phyloP scores from a whole-genome alignment of 495 filamentous ascomycete genomes.

The Articulospora tetracladia region DNA sequence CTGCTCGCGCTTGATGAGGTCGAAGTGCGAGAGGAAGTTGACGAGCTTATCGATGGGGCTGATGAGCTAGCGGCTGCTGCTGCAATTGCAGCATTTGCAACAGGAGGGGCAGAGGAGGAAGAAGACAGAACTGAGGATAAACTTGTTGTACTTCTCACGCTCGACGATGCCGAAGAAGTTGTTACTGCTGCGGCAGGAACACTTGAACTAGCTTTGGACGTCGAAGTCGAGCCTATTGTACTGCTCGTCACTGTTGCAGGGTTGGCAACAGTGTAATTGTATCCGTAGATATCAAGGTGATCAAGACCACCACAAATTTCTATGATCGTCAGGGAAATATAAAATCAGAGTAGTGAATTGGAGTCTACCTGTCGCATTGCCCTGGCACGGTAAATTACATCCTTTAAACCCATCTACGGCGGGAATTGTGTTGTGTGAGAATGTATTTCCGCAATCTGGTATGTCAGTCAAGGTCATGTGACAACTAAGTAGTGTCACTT shows the following conservation, averaged over 20 bases:
- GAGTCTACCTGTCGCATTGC: constrained; percentile 20
- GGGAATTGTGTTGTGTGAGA: neutral
- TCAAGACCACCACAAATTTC: constrained; percentile 43
- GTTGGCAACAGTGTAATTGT: neutral
- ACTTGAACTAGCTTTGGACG: neutral
- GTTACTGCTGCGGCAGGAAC: neutral
- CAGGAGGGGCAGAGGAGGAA: neutral
- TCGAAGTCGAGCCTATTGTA: neutral
- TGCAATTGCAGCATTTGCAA: neutral
- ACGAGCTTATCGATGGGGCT: neutral
- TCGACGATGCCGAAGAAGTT: neutral
- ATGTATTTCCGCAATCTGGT: neutral
- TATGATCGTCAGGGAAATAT: neutral
- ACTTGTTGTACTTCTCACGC: too few species aligned
- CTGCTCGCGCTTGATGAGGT: neutral
- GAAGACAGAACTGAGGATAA: neutral
- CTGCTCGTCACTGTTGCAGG: constrained; percentile 3
- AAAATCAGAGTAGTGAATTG: neutral
- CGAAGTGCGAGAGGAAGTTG: neutral
- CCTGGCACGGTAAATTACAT: constrained; percentile 32
- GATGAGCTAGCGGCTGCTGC: neutral
- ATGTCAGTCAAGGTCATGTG: neutral
- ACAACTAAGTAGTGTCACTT: neutral
- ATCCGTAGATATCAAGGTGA: constrained; percentile 46
- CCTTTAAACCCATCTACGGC: neutral